Evolutionary conservation across 2,329 filamentous ascomycete genomes (phyloP).

Genomic region (Alternaria gaisen): DNA sequence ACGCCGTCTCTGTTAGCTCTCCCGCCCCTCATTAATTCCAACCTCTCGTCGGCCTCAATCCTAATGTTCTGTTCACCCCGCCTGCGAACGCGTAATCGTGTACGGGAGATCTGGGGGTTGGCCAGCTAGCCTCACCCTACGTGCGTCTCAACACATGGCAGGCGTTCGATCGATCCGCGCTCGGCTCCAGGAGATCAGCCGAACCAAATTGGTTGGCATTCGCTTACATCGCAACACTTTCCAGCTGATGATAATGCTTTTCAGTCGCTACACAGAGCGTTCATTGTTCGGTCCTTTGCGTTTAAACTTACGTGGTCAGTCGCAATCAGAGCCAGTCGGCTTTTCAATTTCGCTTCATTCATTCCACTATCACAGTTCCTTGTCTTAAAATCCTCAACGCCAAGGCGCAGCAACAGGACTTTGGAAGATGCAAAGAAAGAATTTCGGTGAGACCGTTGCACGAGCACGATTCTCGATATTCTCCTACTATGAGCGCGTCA

Average conservation of each 20-base stretch:
- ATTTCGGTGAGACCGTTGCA: conserved; percentile 9
- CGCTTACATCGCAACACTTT: not conserved
- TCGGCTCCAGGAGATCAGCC: conserved; percentile 2
- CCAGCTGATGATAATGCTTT: conserved; percentile 7
- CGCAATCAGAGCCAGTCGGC: not conserved
- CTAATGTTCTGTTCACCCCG: conserved; percentile 18
- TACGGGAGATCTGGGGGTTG: conserved; percentile 8
- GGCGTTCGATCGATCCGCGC: conserved; percentile 13
- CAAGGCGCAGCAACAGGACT: not conserved
- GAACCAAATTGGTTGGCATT: conserved; percentile 7
- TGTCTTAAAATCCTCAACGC: conserved; percentile 11
- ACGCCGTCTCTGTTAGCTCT: conserved; percentile 24
- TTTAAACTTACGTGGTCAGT: not conserved
- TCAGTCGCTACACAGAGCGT: not conserved
- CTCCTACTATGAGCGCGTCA: conserved; percentile 3
- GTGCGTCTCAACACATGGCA: conserved; percentile 27
- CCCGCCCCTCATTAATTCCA: conserved; percentile 30
- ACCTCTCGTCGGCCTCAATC: conserved; percentile 18
- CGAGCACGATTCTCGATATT: not conserved
- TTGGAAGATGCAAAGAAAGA: not conserved
- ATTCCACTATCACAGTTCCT: conserved; percentile 1
- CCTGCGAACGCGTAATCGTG: conserved; percentile 29
- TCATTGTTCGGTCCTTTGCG: conserved; percentile 6
- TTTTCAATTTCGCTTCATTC: conserved; percentile 9
- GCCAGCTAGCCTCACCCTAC: conserved; percentile 16